Base-by-base conservation (phyloP, 257 asterid species). In the Jacaranda copaia region DNA sequence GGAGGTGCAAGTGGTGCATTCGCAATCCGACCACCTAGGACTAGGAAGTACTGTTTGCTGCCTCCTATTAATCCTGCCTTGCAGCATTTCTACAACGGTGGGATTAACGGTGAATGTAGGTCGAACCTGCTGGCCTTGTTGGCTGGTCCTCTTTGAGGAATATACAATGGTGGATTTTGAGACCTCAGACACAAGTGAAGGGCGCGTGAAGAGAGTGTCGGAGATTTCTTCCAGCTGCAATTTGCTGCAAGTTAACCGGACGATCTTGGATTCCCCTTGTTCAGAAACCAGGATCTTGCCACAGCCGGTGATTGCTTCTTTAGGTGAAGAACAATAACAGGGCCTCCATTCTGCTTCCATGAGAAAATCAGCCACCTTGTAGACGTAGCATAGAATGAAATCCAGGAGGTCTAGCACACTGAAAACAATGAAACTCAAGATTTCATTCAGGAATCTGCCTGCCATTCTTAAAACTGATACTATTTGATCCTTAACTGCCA, bases 1-100 rank as follows among this genome's bases (percentile, higher is more conserved):
- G 0, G 94, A 84, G 40, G 85, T 87, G 80, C 99, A 96, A 4
- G 92, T 93, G 3, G 55, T 18, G 80, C 98, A 96, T 58, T 93
- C 96, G 64, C 99, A 96, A 58, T 96, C 99, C 0, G 99, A 93
- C 99, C 99, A 96, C 76, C 99, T 75, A 0, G 95, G 95, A 12
- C 73, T 43, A 1, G 85, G 86, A 8, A 77, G 6, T 5, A 42
- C 79, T 0, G 79, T 61, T 15, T 75, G 84, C 20, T 73, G 83
- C 38, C 87, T 76, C 9, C 90, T 91, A 13, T 25, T 25, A 25
- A 87, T 83, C 73, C 83, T 84, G 0, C 88, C 96, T 39, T 86
- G 97, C 53, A 91, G 72, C 96, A 93, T 96, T 68, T 87, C 97
- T 0, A 93, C 91, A 39, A 93, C 80, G 52, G 93, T 83, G 19